These are phyloP conservation scores for Erythrophleum fordii DNA, from an alignment of 306 rosid genomes.

Conservation along the genomic window DNA sequence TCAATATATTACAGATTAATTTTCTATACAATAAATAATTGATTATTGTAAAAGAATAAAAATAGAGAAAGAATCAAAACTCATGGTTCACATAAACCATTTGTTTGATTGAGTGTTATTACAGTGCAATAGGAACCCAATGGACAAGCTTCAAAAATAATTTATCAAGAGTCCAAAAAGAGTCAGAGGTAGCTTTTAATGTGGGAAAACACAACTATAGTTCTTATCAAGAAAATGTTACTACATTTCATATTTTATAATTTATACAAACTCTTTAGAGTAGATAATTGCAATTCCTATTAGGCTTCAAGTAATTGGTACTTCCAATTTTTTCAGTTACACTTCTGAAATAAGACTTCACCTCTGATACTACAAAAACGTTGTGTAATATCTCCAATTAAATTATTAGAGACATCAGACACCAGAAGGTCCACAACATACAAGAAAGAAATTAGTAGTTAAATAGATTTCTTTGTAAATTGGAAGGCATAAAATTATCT, in stretches of 20 bases:
- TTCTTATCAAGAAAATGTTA: neutral
- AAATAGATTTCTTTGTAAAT: constrained; percentile 11
- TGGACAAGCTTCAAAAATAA: constrained; percentile 80
- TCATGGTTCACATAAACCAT: constrained; percentile 96
- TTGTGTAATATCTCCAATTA: constrained; percentile 65
- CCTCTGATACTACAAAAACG: constrained; percentile 89
- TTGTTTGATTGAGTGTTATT: constrained; percentile 69
- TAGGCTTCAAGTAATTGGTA: constrained; percentile 74
- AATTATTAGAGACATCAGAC: constrained; percentile 36
- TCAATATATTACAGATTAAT: constrained; percentile 25
- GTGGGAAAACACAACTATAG: neutral
- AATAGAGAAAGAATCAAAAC: constrained; percentile 44
- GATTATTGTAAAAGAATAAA: neutral
- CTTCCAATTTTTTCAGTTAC: constrained; percentile 50
- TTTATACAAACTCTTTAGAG: neutral
- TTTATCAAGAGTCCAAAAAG: constrained; percentile 39
- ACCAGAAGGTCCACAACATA: neutral
- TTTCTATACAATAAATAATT: neutral
- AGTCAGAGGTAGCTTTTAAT: constrained; percentile 45
- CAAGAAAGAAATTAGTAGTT: neutral
- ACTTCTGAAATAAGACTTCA: constrained; percentile 68
- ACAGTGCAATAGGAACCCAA: constrained; percentile 89
- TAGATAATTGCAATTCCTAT: constrained; percentile 71
- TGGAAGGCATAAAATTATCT: neutral
- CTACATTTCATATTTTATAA: neutral